A percentile compares a stretch with the other conserved stretches of the same genome.
phyloP scores from a whole-genome alignment of 192 early-diverging fungal species.

The Backusella australiensis region DNA sequence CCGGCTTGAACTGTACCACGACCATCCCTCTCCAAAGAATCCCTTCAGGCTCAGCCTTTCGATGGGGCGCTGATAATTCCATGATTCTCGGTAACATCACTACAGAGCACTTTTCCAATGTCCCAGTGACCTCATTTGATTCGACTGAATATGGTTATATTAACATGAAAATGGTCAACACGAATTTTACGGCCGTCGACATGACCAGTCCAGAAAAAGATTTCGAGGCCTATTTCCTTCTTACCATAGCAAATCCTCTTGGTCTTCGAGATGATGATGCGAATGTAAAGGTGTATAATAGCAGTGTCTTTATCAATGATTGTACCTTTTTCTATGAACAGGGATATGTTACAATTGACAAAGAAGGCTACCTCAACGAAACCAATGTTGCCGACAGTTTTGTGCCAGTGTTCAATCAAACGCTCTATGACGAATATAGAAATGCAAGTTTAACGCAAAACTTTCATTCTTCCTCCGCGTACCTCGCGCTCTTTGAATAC shows the following conservation, averaged over 20 bases:
- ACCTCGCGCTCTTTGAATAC: neutral
- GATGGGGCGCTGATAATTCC: neutral
- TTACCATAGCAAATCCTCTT: neutral
- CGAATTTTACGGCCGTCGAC: neutral
- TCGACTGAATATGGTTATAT: neutral
- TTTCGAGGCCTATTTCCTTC: neutral
- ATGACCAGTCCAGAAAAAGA: neutral
- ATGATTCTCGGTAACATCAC: neutral
- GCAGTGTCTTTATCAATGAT: neutral
- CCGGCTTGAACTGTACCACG: neutral
- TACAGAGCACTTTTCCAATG: neutral
- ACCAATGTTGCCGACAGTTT: neutral
- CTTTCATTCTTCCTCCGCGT: neutral
- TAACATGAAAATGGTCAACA: neutral
- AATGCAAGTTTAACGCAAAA: neutral
- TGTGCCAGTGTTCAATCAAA: neutral
- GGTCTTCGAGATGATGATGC: neutral
- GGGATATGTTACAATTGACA: neutral
- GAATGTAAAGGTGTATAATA: neutral
- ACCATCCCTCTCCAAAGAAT: neutral
- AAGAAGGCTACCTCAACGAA: neutral
- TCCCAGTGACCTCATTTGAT: neutral
- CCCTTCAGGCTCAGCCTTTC: neutral
- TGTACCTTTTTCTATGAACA: neutral
- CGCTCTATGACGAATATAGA: neutral